Evolutionary conservation across 1,139 yeast genomes (phyloP).

Genomic region (Candida tropicalis): DNA sequence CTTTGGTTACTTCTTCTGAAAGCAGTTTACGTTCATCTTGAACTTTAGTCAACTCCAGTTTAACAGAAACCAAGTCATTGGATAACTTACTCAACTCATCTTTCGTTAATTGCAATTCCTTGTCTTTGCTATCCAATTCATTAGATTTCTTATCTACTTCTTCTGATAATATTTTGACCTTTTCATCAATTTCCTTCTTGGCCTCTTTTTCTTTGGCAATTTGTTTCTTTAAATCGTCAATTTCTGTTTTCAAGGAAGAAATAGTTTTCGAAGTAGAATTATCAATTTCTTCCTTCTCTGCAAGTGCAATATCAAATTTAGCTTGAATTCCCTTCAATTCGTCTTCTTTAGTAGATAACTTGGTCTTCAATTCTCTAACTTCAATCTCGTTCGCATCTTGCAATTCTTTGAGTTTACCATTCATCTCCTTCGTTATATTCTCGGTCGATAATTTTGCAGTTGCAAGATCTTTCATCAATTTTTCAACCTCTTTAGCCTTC

Average conservation of each 20-base stretch:
- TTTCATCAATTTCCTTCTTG: background rate
- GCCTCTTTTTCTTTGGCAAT: background rate
- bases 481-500: constrained; percentile 5
- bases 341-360: constrained; percentile 9
- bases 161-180: background rate
- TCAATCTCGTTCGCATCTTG: constrained; percentile 6
- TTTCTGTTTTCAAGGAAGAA: constrained; percentile 5
- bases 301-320: background rate
- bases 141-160: constrained; percentile 5
- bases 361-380: constrained; percentile 8
- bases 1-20: background rate
- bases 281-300: constrained; percentile 5
- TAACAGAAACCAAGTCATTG: constrained; percentile 1
- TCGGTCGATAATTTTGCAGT: constrained; percentile 6
- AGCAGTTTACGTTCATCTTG: background rate
- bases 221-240: constrained; percentile 5
- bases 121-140: constrained; percentile 5
- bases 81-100: background rate
- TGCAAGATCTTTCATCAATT: constrained; percentile 7
- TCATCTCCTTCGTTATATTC: background rate
- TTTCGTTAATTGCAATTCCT: constrained; percentile 1
- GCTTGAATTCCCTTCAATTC: constrained; percentile 11
- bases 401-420: constrained; percentile 1
- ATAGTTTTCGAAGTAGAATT: constrained; percentile 7
- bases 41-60: constrained; percentile 3